Conservation (phyloP, 2,329 filamentous ascomycete species). For the Phialemonium atrogriseum region DNA sequence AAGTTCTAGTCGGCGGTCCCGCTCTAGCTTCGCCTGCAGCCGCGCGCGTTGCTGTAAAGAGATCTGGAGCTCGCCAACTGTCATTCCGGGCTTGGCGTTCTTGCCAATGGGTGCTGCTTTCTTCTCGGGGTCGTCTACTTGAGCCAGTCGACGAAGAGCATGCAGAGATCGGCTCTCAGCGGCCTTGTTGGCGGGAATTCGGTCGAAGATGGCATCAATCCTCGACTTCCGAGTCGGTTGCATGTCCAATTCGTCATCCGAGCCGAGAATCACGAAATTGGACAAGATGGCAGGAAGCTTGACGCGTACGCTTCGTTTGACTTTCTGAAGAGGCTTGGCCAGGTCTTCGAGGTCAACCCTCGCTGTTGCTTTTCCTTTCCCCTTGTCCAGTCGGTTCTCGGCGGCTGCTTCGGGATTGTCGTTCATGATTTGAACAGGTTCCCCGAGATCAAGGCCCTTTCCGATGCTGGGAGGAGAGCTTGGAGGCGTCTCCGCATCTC, state of each 20-base stretch:
- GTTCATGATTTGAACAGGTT: conserved; percentile 13
- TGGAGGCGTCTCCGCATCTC: conserved; percentile 55
- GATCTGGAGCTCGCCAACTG: conserved; percentile 58
- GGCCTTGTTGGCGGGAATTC: conserved; percentile 53
- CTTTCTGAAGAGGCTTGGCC: conserved; percentile 13
- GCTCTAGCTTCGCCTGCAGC: conserved; percentile 70
- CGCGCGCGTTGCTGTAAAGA: conserved; percentile 64
- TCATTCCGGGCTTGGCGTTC: conserved; percentile 50
- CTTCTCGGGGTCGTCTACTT: conserved; percentile 56
- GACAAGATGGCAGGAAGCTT: conserved; percentile 33
- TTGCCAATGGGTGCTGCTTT: conserved; percentile 25
- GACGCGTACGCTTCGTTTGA: conserved; percentile 42
- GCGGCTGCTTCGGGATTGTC: conserved; percentile 20
- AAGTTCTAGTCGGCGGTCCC: conserved; percentile 66
- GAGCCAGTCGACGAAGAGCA: conserved; percentile 64
- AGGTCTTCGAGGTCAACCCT: conserved; percentile 17
- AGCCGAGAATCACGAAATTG: conserved; percentile 32
- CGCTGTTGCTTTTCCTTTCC: conserved; percentile 51
- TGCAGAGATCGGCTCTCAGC: conserved; percentile 57
- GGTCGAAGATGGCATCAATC: conserved; percentile 60
- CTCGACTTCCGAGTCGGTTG: conserved; percentile 38
- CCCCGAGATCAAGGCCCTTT: conserved; percentile 22
- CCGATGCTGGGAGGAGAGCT: conserved; percentile 68
- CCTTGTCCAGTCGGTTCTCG: conserved; percentile 39
- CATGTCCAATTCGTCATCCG: conserved; percentile 57